Evolutionary conservation across 2,329 filamentous ascomycete species (phyloP), one percentile per base, ranked within the genome.

Genomic region (Xylaria sp.): DNA sequence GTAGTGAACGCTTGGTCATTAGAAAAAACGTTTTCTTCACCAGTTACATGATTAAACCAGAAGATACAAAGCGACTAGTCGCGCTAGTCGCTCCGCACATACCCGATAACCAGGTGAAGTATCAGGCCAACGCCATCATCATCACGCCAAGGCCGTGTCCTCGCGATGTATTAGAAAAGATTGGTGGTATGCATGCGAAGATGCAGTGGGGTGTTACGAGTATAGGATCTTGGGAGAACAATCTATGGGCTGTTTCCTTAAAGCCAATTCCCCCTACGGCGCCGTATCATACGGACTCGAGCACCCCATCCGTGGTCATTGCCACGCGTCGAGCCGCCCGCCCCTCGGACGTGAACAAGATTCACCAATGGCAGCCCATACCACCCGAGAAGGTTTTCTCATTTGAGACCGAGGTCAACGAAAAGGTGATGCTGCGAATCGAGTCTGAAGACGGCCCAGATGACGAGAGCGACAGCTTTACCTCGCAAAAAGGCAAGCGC

Each of bases 11-110:
- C 53, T 84, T 96, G 68, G 86, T 88, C 73, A 93, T 99, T 78
- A 93, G 93, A 79, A 94, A 94, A 77, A 93, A 90, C 1, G 91
- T 97, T 58, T 93, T 94, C 80, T 97, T 95, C 81, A 97, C 96
- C 1, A 93, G 93, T 58, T 98, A 99, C 80, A 88, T 97, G 80
- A 90, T 99, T 72, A 85, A 85, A 46, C 84, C 89, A 56, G 83
- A 87, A 30, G 93, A 96, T 78, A 91, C 90, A 2, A 87, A 92
- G 75, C 89, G 87, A 63, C 84, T 98, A 43, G 86, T 92, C 64
- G 86, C 87, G 6, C 85, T 97, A n/a, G 89, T 90, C 60, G 82
- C 93, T 23, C 90, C 91, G 4, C 85, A 86, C 66, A 82, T 89
- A 62, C 84, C 89, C 32, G 89, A 91, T 59, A 85, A 66, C 60